Conservation (phyloP, 768 basidiomycete genomes). For the Suillus ampliporus region DNA sequence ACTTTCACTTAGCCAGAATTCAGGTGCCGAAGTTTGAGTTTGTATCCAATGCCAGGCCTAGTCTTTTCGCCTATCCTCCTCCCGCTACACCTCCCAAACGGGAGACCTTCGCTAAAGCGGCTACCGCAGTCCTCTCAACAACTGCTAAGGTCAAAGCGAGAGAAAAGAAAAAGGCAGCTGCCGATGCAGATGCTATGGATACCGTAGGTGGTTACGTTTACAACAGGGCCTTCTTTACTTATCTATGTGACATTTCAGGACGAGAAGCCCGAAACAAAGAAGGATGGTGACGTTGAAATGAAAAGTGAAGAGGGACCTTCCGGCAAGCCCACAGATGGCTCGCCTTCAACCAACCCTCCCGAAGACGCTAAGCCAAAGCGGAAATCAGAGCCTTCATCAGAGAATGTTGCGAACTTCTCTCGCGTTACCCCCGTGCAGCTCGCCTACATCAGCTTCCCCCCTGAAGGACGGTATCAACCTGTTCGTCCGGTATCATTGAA, state of each 20-base stretch:
- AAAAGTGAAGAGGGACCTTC: slow-evolving; percentile 61
- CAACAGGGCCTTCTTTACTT: slow-evolving; percentile 12
- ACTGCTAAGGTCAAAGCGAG: slow-evolving; percentile 97
- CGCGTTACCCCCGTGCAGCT: slow-evolving; percentile 92
- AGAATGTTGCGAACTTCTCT: slow-evolving; percentile 84
- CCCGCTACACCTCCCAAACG: slow-evolving; percentile 89
- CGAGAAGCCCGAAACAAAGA: slow-evolving; percentile 58
- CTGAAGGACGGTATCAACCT: slow-evolving; percentile 83
- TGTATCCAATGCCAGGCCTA: slow-evolving; percentile 87
- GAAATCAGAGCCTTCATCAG: slow-evolving; percentile 76
- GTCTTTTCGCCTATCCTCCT: slow-evolving; percentile 90
- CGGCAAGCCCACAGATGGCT: slow-evolving; percentile 58
- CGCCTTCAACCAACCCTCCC: slow-evolving; percentile 57
- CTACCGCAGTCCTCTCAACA: slow-evolving; percentile 93
- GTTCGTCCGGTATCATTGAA: slow-evolving; percentile 75
- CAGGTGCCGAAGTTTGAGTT: slow-evolving; percentile 95
- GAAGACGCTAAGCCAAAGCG: slow-evolving; percentile 54
- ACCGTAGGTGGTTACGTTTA: slow-evolving; percentile 54
- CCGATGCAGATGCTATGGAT: slow-evolving; percentile 83
- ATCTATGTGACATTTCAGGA: slow-evolving; percentile 45
- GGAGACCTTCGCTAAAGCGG: slow-evolving; percentile 90
- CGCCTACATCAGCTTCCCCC: slow-evolving; percentile 81
- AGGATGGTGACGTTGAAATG: slow-evolving; percentile 78
- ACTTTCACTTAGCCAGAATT: slow-evolving; percentile 8
- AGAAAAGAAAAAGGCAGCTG: slow-evolving; percentile 89